Base-by-base conservation (phyloP, 2,329 filamentous ascomycete species). In the Phaeoacremonium minimum region DNA sequence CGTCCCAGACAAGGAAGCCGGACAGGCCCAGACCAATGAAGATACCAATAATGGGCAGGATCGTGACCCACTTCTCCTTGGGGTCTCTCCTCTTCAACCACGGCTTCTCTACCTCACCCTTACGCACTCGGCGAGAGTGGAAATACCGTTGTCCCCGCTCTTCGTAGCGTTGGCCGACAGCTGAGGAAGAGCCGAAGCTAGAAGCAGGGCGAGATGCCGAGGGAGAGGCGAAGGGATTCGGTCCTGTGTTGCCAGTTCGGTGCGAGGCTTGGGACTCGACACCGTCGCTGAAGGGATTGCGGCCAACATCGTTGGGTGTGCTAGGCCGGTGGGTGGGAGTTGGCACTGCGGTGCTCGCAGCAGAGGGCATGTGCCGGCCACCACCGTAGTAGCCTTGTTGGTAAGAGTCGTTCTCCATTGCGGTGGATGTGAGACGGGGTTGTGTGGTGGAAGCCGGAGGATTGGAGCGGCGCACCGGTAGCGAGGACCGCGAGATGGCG, bases 31-130 rank as follows among this genome's bases (percentile, higher is more conserved):
- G 56, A 12, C 87, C 87, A 12, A 89, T 42, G 4, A 80, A 32
- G 33, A 93, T 76, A 32, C 86, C 87, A 16, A 87, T 56, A 29
- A 89, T 54, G 3, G 87, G 87, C 39, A 94, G 74, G 44, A 91
- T 88, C 3, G 83, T 89, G 7, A 87, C 80, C 87, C 87, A 93
- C 66, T 88, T 93, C 69, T 91, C 85, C 57, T 80, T 84, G 11
- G 83, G 81, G 46, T 90, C 83, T 39, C 69, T 79, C 54, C 80
- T 82, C n/a, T 75, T 61, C 28, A 84, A 61, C 87, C 87, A 93
- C 11, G 87, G 84, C 63, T 86, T 83, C 55, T 88, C 82, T 4
- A 87, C 60, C 33, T 86, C 77, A 29, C 77, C 85, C 56, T 87
- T 87, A 55, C 72, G 75, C 20, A 91, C 75, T 42, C 85, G 69